A percentile compares a stretch with the other conserved stretches of the same genome.
phyloP scores from a whole-genome alignment of 371 early-diverging fungal species.

The Mortierella sp. region DNA sequence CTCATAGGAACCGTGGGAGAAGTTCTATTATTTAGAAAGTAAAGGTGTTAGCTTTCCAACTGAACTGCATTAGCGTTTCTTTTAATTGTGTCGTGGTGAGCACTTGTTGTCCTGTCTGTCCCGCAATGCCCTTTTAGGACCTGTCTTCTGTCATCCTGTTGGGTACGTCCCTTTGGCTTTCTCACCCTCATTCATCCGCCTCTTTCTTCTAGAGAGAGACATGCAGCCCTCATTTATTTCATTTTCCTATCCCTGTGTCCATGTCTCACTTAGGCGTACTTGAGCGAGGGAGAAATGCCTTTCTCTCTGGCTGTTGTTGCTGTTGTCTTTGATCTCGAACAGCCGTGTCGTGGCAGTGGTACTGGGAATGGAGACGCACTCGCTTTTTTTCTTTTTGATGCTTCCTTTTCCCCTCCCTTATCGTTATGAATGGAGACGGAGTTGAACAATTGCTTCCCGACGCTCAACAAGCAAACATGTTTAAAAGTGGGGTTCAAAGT shows the following conservation, averaged over 20 bases:
- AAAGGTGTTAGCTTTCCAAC: neutral
- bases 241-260: conserved; percentile 1
- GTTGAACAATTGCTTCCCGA: conserved; percentile 7
- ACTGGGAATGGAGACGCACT: neutral
- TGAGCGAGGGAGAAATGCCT: neutral
- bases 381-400: neutral
- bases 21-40: conserved; percentile 66
- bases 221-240: neutral
- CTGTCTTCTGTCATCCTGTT: neutral
- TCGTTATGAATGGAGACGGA: neutral
- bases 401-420: neutral
- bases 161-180: neutral
- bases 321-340: conserved; percentile 2
- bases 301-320: neutral
- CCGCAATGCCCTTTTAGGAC: neutral
- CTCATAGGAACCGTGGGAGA: conserved; percentile 97
- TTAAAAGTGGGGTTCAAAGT: neutral
- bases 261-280: conserved; percentile 10
- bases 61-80: neutral
- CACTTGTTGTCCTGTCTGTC: neutral
- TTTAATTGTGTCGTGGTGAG: neutral
- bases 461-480: neutral
- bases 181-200: neutral
- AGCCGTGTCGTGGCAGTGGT: neutral
- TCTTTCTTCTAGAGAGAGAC: neutral